phyloP scores from a whole-genome alignment of 495 filamentous ascomycete genomes.

The Neurospora sp. region DNA sequence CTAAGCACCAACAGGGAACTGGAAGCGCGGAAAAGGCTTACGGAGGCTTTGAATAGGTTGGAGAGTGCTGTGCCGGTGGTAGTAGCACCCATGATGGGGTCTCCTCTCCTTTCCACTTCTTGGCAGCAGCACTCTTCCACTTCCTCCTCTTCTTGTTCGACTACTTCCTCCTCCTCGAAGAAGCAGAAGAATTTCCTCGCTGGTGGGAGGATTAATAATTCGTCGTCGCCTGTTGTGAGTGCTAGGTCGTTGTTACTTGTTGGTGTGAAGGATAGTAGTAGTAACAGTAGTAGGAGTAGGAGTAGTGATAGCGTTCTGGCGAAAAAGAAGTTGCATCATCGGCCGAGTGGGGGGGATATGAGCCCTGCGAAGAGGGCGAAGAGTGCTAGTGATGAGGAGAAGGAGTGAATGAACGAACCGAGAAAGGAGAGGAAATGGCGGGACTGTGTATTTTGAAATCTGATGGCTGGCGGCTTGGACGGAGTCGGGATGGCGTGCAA shows the following conservation, averaged over 20 bases:
- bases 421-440: not conserved
- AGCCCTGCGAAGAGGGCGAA: slow-evolving; percentile 23
- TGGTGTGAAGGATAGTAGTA: not conserved
- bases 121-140: not conserved
- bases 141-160: not conserved
- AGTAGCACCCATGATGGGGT: not conserved
- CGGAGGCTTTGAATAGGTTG: slow-evolving; percentile 18
- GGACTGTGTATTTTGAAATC: not conserved
- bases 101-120: not conserved
- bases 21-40: slow-evolving; percentile 34
- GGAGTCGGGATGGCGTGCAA: not conserved
- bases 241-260: not conserved
- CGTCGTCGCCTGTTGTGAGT: not conserved
- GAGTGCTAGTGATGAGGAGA: not conserved
- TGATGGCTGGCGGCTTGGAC: not conserved
- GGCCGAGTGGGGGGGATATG: slow-evolving; percentile 23
- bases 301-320: slow-evolving; percentile 4
- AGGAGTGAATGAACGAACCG: not conserved
- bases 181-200: not conserved
- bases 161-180: not conserved
- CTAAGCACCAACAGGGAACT: slow-evolving; percentile 34
- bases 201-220: not conserved
- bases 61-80: not conserved
- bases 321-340: slow-evolving; percentile 17
- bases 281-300: not conserved